Evolutionary conservation across 2,329 filamentous ascomycete species (phyloP).

Genomic region (Pseudogymnoascus sp.): DNA sequence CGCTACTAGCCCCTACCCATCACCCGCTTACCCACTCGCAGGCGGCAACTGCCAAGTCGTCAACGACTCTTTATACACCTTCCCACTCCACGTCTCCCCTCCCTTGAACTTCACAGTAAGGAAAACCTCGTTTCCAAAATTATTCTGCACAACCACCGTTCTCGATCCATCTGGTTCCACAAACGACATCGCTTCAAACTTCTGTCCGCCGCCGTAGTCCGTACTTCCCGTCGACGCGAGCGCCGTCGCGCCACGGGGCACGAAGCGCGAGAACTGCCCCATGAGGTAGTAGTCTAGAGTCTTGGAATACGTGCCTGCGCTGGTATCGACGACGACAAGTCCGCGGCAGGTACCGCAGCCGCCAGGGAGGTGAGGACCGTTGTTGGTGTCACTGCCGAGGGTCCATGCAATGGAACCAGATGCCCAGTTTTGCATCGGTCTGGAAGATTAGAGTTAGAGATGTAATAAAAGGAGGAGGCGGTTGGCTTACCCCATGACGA

Average conservation of each 20-base stretch:
- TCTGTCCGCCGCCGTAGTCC: slow-evolving; percentile 34
- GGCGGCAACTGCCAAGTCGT: slow-evolving; percentile 31
- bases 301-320: slow-evolving; percentile 36
- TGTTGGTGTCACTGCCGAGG: slow-evolving; percentile 37
- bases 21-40: background rate
- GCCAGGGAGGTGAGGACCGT: slow-evolving; percentile 38
- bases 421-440: slow-evolving; percentile 43
- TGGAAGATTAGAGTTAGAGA: background rate
- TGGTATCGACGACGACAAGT: slow-evolving; percentile 49
- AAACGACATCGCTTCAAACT: slow-evolving; percentile 40
- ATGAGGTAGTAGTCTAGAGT: slow-evolving; percentile 48
- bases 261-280: slow-evolving; percentile 45
- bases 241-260: slow-evolving; percentile 39
- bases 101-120: slow-evolving; percentile 32
- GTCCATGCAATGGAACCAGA: slow-evolving; percentile 40
- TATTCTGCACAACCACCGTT: slow-evolving; percentile 43
- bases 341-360: slow-evolving; percentile 41
- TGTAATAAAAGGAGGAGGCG: background rate
- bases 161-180: slow-evolving; percentile 41
- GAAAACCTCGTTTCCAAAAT: slow-evolving; percentile 39
- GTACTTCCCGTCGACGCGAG: slow-evolving; percentile 39
- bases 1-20: background rate
- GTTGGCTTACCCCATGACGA: slow-evolving; percentile 34
- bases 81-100: slow-evolving; percentile 36
- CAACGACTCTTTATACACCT: slow-evolving; percentile 30